A percentile compares a stretch with the other conserved stretches of the same genome.
phyloP scores from a whole-genome alignment of 805 yeast genomes.

The Blastobotrys mokoenaii region DNA sequence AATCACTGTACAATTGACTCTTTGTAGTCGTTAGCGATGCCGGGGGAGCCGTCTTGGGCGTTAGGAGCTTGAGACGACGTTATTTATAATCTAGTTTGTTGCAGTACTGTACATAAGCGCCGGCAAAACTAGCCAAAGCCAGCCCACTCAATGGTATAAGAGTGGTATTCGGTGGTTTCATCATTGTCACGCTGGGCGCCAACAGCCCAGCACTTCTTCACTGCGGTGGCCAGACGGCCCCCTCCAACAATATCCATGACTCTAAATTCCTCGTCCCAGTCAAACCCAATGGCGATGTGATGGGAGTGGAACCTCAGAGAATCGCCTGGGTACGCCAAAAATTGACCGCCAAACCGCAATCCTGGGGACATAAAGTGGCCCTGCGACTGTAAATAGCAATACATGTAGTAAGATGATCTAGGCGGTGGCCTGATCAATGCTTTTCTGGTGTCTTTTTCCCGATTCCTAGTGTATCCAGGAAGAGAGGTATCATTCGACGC shows the following conservation, averaged over 20 bases:
- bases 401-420: slow-evolving; percentile 29
- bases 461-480: slow-evolving; percentile 12
- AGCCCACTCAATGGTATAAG: slow-evolving; percentile 89
- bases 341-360: slow-evolving; percentile 81
- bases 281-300: slow-evolving; percentile 50
- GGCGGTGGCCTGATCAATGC: no score
- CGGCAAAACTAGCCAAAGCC: slow-evolving; percentile 94
- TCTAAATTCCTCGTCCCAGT: slow-evolving; percentile 44
- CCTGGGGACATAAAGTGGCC: slow-evolving; percentile 72
- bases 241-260: slow-evolving; percentile 60
- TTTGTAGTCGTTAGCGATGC: no score
- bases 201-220: slow-evolving; percentile 71
- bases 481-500: slow-evolving; percentile 5
- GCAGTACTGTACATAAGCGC: no score
- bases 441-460: neutral
- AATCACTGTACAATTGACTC: no score
- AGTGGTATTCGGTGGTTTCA: slow-evolving; percentile 25
- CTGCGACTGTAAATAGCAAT: slow-evolving; percentile 32
- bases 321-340: slow-evolving; percentile 90
- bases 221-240: slow-evolving; percentile 90
- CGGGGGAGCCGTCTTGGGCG: no score
- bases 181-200: slow-evolving; percentile 26
- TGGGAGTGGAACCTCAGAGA: slow-evolving; percentile 88
- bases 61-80: no score
- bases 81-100: no score